Evolutionary conservation across 371 early-diverging fungal genomes (phyloP).

Genomic region (Polyrhizophydium stewartii): DNA sequence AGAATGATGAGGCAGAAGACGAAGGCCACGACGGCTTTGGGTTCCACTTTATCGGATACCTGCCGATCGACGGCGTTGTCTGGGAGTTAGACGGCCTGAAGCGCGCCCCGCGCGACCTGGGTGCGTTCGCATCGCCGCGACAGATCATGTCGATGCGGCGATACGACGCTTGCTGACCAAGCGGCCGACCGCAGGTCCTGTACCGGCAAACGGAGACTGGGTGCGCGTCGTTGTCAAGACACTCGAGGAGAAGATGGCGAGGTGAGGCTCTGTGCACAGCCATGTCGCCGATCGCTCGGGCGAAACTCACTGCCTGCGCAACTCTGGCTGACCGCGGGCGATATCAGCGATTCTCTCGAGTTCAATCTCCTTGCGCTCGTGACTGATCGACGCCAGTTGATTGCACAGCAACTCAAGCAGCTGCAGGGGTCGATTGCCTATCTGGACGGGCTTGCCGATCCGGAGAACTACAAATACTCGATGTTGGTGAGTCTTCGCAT

Average conservation of each 20-base stretch:
- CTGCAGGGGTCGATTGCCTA: too few relatives aligned
- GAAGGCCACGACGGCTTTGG: conserved; percentile 29
- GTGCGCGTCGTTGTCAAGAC: conserved; percentile 60
- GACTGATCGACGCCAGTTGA: conserved; percentile 53
- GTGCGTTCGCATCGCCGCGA: background rate
- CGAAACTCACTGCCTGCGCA: too few relatives aligned
- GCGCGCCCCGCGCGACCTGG: conserved; percentile 47
- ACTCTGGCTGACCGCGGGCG: too few relatives aligned
- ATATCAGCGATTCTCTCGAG: conserved; percentile 56
- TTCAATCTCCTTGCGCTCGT: conserved; percentile 87
- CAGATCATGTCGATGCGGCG: background rate
- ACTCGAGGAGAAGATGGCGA: conserved; percentile 68
- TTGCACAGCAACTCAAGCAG: too few relatives aligned
- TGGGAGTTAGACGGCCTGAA: conserved; percentile 87
- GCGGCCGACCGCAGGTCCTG: background rate
- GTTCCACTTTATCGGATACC: conserved; percentile 85
- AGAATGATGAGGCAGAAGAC: conserved; percentile 49
- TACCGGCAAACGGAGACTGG: conserved; percentile 46
- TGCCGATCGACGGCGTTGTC: conserved; percentile 72
- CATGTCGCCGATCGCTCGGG: too few relatives aligned
- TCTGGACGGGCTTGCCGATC: too few relatives aligned
- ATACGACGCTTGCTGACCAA: background rate
- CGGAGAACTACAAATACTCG: too few relatives aligned
- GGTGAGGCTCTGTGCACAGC: conserved; percentile 1
- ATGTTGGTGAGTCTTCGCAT: too few relatives aligned